phyloP scores from a whole-genome alignment of 2,329 filamentous ascomycete genomes.

The Fusarium phyllophilum region DNA sequence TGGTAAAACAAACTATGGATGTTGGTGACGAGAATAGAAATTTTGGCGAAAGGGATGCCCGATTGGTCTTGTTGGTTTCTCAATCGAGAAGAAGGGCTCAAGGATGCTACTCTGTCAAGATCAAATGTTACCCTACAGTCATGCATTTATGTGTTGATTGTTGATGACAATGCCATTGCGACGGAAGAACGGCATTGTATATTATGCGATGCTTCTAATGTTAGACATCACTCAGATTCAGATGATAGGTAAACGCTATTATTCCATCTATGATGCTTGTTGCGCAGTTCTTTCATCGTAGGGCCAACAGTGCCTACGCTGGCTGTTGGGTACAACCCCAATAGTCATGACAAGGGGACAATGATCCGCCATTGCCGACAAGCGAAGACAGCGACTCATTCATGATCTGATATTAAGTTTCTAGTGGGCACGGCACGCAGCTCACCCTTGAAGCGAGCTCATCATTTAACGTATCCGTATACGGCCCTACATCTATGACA shows the following conservation, averaged over 20 bases:
- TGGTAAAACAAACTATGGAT: constrained; percentile 12
- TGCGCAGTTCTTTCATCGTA: accelerated
- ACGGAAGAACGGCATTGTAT: not conserved
- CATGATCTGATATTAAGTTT: not conserved
- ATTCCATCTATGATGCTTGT: too few relatives aligned
- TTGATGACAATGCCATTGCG: not conserved
- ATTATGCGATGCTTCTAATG: not conserved
- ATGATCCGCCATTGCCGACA: not conserved
- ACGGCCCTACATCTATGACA: not conserved
- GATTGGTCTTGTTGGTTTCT: not conserved
- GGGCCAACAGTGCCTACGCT: accelerated
- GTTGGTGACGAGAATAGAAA: not conserved
- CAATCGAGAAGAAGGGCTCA: not conserved
- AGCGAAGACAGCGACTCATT: not conserved
- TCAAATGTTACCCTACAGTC: not conserved
- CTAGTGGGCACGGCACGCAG: not conserved
- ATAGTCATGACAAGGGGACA: not conserved
- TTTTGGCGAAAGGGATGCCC: not conserved
- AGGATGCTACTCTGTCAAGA: not conserved
- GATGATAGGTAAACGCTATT: not conserved
- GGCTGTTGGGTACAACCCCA: accelerated
- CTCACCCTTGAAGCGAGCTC: not conserved
- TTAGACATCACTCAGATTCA: not conserved
- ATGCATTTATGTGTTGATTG: not conserved
- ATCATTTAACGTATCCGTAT: not conserved